A percentile compares a stretch with the other conserved stretches of the same genome.
These are phyloP conservation scores for Cardamine occulta DNA, from an alignment of 345 rosid species.

Conservation along the genomic window DNA sequence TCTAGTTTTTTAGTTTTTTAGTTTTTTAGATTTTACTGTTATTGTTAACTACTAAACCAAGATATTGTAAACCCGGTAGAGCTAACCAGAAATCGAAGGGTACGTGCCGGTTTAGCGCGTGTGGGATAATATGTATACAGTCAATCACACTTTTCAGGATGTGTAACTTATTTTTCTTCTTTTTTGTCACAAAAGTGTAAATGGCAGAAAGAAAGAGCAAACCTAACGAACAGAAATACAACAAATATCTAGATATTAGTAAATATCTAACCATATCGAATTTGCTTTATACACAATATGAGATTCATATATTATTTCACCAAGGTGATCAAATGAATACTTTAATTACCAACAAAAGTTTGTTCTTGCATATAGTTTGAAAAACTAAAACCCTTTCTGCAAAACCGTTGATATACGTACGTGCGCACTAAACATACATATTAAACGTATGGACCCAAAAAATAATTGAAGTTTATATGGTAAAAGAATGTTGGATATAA, in stretches of 20 bases:
- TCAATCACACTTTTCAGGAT: conserved; percentile 23
- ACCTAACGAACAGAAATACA: conserved; percentile 26
- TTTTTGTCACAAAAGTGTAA: conserved; percentile 5
- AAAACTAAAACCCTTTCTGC: not conserved
- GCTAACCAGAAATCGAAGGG: not conserved
- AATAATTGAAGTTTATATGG: conserved; percentile 9
- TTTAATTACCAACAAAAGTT: not conserved
- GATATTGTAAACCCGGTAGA: not conserved
- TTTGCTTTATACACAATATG: not conserved
- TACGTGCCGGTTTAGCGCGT: not conserved
- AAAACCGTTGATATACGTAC: conserved; percentile 2
- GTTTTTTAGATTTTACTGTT: not conserved
- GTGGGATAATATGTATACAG: not conserved
- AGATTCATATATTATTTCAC: not conserved
- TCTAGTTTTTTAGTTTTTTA: not conserved
- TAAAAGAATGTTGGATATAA: conserved; percentile 31
- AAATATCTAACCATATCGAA: conserved; percentile 5
- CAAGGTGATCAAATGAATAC: not conserved
- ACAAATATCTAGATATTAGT: conserved; percentile 7
- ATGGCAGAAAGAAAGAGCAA: conserved; percentile 22
- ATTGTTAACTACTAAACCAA: conserved; percentile 4
- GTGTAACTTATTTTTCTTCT: not conserved
- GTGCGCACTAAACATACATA: not conserved
- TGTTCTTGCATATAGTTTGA: not conserved
- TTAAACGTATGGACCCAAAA: not conserved